These are phyloP conservation scores for Scheffersomyces parashehatae DNA, from an alignment of 1,139 yeast species.

Conservation along the genomic window DNA sequence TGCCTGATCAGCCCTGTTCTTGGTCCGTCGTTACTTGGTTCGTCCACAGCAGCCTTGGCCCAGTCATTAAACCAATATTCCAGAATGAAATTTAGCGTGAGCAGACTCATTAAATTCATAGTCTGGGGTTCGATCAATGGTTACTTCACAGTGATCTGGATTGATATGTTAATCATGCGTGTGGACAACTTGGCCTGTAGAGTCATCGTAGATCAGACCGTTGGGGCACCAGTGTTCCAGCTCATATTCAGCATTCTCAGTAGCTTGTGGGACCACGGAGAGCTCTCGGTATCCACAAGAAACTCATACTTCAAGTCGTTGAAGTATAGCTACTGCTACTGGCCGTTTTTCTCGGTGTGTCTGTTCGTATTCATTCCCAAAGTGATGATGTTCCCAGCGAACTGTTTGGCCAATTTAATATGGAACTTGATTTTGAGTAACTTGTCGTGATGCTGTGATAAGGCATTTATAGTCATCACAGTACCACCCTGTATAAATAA, in stretches of 20 bases:
- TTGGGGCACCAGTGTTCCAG: constrained; percentile 60
- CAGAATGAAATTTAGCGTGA: constrained; percentile 40
- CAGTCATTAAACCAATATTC: constrained; percentile 56
- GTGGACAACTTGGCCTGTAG: constrained; percentile 37
- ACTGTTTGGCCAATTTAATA: constrained; percentile 54
- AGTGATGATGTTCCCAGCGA: constrained; percentile 54
- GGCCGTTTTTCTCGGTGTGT: constrained; percentile 59
- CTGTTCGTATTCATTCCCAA: constrained; percentile 52
- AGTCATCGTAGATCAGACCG: constrained; percentile 51
- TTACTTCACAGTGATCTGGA: constrained; percentile 56
- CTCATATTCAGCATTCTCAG: constrained; percentile 48
- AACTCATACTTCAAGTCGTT: constrained; percentile 47
- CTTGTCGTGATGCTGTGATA: constrained; percentile 10
- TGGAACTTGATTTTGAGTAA: constrained; percentile 58
- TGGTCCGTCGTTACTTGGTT: constrained; percentile 48
- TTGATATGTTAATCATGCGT: constrained; percentile 43
- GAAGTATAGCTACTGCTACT: constrained; percentile 53
- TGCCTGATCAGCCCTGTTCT: constrained; percentile 1
- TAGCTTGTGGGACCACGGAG: constrained; percentile 58
- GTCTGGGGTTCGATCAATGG: constrained; percentile 69
- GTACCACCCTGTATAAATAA: too few species aligned
- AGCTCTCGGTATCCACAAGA: constrained; percentile 24
- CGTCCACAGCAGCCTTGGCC: constrained; percentile 55
- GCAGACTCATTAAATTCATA: constrained; percentile 49
- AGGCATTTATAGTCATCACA: too few species aligned